These are phyloP conservation scores for Lanmaoa rubissima DNA, from an alignment of 768 basidiomycete genomes.

Conservation along the genomic window DNA sequence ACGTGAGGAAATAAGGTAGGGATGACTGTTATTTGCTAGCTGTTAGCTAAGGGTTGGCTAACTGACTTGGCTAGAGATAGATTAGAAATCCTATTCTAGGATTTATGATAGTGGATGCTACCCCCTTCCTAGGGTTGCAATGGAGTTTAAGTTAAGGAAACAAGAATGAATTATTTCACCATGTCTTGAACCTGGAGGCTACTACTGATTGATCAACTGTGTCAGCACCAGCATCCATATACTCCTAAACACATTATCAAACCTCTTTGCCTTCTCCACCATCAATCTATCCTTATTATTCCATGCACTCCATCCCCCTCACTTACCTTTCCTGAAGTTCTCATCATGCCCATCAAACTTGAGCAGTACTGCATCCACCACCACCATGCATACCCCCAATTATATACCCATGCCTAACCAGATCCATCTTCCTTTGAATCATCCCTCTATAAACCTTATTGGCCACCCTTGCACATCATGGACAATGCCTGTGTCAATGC, in stretches of 20 bases:
- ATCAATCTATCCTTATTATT: conserved; percentile 31
- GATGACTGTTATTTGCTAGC: too few relatives aligned
- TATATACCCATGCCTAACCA: conserved; percentile 6
- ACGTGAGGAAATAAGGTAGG: too few relatives aligned
- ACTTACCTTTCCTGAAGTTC: conserved; percentile 41
- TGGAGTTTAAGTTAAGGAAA: too few relatives aligned
- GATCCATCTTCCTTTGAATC: conserved; percentile 50
- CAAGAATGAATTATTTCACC: too few relatives aligned
- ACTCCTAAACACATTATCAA: conserved; percentile 34
- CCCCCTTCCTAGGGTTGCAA: too few relatives aligned
- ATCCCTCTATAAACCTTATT: conserved; percentile 45
- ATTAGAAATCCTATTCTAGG: too few relatives aligned
- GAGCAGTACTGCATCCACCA: conserved; percentile 36
- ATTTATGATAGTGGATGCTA: too few relatives aligned
- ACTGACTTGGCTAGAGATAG: too few relatives aligned
- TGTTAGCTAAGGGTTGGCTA: too few relatives aligned
- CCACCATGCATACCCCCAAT: not conserved
- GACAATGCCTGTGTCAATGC: conserved; percentile 32
- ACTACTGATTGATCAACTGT: too few relatives aligned
- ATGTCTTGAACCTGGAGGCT: not conserved
- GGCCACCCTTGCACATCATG: conserved; percentile 28
- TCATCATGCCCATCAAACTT: conserved; percentile 72
- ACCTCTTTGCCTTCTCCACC: conserved; percentile 32
- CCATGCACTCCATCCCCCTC: conserved; percentile 17
- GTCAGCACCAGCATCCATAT: conserved; percentile 2